phyloP scores from a whole-genome alignment of 1,284 basidiomycete genomes.

The Tilletia horrida region DNA sequence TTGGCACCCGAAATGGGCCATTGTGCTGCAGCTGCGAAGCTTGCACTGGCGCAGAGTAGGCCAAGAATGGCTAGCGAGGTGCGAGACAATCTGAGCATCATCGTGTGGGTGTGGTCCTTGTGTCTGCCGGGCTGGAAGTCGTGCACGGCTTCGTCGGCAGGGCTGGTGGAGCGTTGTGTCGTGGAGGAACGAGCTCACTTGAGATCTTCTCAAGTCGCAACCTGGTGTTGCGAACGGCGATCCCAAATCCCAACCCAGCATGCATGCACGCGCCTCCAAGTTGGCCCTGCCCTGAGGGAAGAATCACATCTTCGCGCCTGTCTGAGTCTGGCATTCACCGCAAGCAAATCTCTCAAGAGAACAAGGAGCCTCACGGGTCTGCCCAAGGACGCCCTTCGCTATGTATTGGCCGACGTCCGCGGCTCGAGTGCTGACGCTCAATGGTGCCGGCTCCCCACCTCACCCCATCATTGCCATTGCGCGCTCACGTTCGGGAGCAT shows the following conservation, averaged over 20 bases:
- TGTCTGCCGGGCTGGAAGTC: no score
- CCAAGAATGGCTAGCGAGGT: neutral
- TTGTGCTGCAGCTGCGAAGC: neutral
- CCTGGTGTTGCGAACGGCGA: conserved; percentile 9
- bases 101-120: neutral
- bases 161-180: neutral
- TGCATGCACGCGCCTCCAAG: neutral
- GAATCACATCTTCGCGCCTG: no score
- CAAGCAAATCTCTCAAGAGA: no score
- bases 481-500: conserved; percentile 35
- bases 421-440: conserved; percentile 27
- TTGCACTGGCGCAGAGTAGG: neutral
- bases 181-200: conserved; percentile 1
- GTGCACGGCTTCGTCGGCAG: neutral
- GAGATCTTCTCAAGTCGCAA: neutral
- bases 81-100: neutral
- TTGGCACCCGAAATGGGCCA: conserved; percentile 15
- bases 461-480: conserved; percentile 37
- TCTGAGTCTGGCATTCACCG: neutral
- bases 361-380: no score
- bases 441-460: conserved; percentile 40
- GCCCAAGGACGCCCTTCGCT: neutral
- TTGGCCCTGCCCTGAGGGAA: no score
- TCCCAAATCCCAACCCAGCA: neutral
- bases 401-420: conserved; percentile 53